Base-by-base conservation (phyloP, 2,329 filamentous ascomycete genomes). In the Trichophyton simii region DNA sequence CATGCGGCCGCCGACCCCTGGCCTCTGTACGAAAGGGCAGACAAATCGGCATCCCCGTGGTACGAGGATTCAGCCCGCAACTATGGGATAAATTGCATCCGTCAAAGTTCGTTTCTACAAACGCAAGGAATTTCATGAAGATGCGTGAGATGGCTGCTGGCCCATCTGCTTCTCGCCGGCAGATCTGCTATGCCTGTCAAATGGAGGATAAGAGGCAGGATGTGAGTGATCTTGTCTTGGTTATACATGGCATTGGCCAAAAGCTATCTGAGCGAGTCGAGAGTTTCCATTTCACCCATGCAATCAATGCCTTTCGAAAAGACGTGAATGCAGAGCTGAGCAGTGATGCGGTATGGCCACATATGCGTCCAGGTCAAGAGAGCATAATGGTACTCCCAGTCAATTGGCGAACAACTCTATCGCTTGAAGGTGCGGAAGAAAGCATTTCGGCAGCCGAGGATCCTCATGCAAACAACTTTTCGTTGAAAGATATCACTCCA, bases 251-350 rank as follows among this genome's bases (percentile, higher is more conserved):
- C 1, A 97, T 99, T 65, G 94, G 94, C 0, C 94, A 99, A 72
- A 97, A 99, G 72, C 81, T 97, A 58, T 95, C 91, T 0, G 91
- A 99, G 71, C 82, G 91, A 11, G 89, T 97, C 63, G 92, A 97
- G 73, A 96, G 90, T 67, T 99, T 91, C 68, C 90, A 97, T 72
- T 99, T 99, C 68, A 99, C 94, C 0, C 92, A 97, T 72, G 89
- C 91, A 3, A 92, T 97, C 71, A 97, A 96, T 69, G 83, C 86
- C 0, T 94, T 99, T 67, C 85, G 94, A 11, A 83, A 91, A 63
- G 85, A 89, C 20, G 83, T 97, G 61, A 96, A 96, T 66, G 79
- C 91, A 58, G 91, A 99, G 70, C 80, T 96, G 44, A 83, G 83
- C 34, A 88, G 82, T 38, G 83, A 87, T 2, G 79, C 81, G 7